Percentiles rank a stretch among this genome's conserved stretches.
phyloP scores from a whole-genome alignment of 2,329 filamentous ascomycete genomes.

The Sporothrix brasiliensis region DNA sequence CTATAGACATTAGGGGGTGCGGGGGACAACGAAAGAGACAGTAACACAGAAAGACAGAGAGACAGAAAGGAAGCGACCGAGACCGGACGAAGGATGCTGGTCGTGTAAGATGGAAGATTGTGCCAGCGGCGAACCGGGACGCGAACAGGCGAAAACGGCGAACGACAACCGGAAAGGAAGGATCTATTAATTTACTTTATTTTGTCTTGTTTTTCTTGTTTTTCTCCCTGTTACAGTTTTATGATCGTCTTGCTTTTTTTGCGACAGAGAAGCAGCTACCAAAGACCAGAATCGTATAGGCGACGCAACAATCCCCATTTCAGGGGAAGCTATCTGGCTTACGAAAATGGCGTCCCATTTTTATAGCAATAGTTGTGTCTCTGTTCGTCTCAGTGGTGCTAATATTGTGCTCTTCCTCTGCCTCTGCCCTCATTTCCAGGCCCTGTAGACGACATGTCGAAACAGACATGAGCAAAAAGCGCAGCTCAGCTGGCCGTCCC shows the following conservation, averaged over 20 bases:
- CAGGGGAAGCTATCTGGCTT: background rate
- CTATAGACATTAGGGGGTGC: background rate
- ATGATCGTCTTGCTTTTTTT: slow-evolving; percentile 6
- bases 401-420: background rate
- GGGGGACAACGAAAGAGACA: background rate
- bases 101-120: background rate
- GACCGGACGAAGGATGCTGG: background rate
- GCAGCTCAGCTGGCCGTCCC: background rate
- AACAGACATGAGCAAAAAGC: too few species aligned
- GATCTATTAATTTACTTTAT: slow-evolving; percentile 10
- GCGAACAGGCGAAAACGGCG: slow-evolving; percentile 17
- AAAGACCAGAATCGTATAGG: background rate
- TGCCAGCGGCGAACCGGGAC: slow-evolving; percentile 5
- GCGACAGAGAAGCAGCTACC: background rate
- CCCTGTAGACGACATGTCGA: background rate
- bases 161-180: slow-evolving; percentile 5
- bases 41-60: too few species aligned
- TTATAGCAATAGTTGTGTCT: background rate
- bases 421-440: background rate
- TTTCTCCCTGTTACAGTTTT: background rate
- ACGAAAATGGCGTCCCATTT: background rate
- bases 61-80: background rate
- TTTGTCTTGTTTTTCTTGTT: background rate
- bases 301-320: background rate
- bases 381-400: background rate